A percentile compares a stretch with the other conserved stretches of the same genome.
These are phyloP conservation scores for Cercospora sojina DNA, from an alignment of 2,329 filamentous ascomycete species.

Conservation along the genomic window DNA sequence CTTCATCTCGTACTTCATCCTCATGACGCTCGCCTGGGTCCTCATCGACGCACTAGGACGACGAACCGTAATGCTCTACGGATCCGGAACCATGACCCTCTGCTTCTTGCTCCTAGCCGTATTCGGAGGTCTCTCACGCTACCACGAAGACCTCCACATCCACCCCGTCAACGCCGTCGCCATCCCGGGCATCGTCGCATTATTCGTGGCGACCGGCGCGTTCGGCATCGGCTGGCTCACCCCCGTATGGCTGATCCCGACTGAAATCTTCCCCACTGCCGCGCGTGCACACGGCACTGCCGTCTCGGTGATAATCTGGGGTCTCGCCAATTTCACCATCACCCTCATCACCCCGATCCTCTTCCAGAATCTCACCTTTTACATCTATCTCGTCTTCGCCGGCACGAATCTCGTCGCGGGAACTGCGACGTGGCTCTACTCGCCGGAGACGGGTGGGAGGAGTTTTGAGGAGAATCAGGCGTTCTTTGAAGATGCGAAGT, in stretches of 20 bases:
- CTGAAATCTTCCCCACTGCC: constrained; percentile 58
- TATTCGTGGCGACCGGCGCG: constrained; percentile 59
- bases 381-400: constrained; percentile 58
- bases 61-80: constrained; percentile 54
- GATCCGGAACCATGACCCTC: constrained; percentile 49
- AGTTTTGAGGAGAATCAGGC: constrained; percentile 61
- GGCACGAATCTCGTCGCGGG: constrained; percentile 57
- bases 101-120: constrained; percentile 55
- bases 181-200: constrained; percentile 52
- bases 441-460: constrained; percentile 57
- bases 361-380: constrained; percentile 61
- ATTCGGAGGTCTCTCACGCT: constrained; percentile 51
- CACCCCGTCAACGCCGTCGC: constrained; percentile 47
- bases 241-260: constrained; percentile 60
- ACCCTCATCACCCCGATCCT: constrained; percentile 59
- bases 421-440: constrained; percentile 53
- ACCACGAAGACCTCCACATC: constrained; percentile 42
- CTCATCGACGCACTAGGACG: constrained; percentile 58
- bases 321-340: constrained; percentile 58
- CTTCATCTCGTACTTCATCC: constrained; percentile 60
- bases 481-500: constrained; percentile 56
- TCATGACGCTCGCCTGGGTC: constrained; percentile 63
- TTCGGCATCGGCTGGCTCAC: constrained; percentile 62
- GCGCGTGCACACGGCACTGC: constrained; percentile 57
- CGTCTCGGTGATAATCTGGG: constrained; percentile 57